These are phyloP conservation scores for Botryotinia convoluta DNA, from an alignment of 2,329 filamentous ascomycete species.

Conservation along the genomic window DNA sequence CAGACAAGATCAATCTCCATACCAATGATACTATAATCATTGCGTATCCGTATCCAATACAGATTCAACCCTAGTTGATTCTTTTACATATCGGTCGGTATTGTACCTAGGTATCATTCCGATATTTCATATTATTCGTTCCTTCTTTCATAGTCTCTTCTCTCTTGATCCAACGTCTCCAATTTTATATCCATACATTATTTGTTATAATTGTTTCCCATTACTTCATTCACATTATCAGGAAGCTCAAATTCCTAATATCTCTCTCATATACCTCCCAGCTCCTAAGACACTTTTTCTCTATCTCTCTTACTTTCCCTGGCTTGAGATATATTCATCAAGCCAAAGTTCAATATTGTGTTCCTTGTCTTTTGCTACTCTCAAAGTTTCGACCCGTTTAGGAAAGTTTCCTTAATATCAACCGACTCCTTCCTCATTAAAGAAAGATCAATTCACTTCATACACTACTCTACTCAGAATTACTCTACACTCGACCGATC, in stretches of 20 bases:
- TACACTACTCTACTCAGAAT: background rate
- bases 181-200: slow-evolving; percentile 13
- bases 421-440: background rate
- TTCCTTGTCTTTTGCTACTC: slow-evolving; percentile 4
- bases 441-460: background rate
- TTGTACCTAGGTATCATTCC: slow-evolving; percentile 13
- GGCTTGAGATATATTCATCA: background rate
- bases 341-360: slow-evolving; percentile 1
- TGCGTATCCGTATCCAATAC: slow-evolving; percentile 15
- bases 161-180: slow-evolving; percentile 4
- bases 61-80: slow-evolving; percentile 15
- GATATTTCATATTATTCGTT: slow-evolving; percentile 14
- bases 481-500: background rate
- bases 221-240: slow-evolving; percentile 1
- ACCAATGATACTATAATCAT: slow-evolving; percentile 12
- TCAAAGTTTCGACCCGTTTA: slow-evolving; percentile 4
- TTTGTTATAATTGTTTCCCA: slow-evolving; percentile 9
- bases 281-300: background rate
- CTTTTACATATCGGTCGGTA: slow-evolving; percentile 8
- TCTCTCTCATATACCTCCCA: background rate
- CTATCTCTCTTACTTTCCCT: background rate
- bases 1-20: slow-evolving; percentile 1
- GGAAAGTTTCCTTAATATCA: slow-evolving; percentile 8
- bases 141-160: slow-evolving; percentile 5
- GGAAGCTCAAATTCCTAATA: background rate